A percentile compares a stretch with the other conserved stretches of the same genome.
Evolutionary conservation across 202 grass and related monocot species (phyloP).

Genomic region (Schoenoplectus tabernaemontani): DNA sequence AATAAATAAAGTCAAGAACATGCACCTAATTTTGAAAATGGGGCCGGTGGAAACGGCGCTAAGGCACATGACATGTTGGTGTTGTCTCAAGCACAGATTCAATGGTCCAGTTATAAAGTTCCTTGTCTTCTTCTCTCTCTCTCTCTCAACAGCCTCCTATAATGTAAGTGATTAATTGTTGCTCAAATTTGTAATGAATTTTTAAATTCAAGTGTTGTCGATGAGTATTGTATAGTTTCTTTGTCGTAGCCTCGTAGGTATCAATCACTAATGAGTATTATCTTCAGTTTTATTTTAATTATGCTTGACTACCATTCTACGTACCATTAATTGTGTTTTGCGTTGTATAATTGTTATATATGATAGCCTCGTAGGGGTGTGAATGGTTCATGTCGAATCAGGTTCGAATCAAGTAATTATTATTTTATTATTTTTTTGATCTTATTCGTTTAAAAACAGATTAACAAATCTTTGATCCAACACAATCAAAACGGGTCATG

Average conservation of each 20-base stretch:
- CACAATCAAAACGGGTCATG: no score
- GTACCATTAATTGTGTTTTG: no score
- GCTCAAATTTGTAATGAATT: not conserved
- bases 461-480: no score
- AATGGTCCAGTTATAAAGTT: not conserved
- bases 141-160: not conserved
- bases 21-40: constrained; percentile 19
- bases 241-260: not conserved
- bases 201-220: not conserved
- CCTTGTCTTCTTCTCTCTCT: not conserved
- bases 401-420: no score
- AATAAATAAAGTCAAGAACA: not conserved
- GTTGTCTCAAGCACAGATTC: constrained; percentile 6
- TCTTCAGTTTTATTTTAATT: not conserved
- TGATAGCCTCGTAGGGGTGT: no score
- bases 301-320: no score
- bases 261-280: not conserved
- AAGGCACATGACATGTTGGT: constrained; percentile 36
- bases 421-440: no score
- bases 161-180: not conserved
- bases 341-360: no score
- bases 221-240: not conserved
- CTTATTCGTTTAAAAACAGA: no score
- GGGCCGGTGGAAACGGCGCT: constrained; percentile 18
- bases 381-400: no score